Base-by-base conservation (phyloP, 305 asterid genomes). In the Fraxinus nigra region DNA sequence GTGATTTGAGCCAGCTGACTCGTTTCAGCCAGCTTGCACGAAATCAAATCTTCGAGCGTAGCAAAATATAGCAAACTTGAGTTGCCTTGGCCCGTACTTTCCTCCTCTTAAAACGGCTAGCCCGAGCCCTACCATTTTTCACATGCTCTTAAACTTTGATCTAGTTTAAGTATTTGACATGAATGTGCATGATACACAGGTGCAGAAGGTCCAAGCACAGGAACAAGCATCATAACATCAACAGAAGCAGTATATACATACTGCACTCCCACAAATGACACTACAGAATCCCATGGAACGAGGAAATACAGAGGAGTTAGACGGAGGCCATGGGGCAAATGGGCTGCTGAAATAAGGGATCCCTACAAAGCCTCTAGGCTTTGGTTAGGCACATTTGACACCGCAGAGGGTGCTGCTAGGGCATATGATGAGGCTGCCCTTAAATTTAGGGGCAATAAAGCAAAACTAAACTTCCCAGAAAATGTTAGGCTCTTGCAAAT, bases 281-380 rank as follows among this genome's bases (percentile, higher is more conserved):
- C 18, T 33, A 67, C 13, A 28, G 74, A 67, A 30, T 28, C 74
- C 37, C 74, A 28, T 10, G 74, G 37, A 26, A 76, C 46, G 30
- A 79, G 88, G 54, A 78, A 80, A 77, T 87, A 87, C 84, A 82
- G 91, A 65, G 91, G 91, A 75, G 90, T 89, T 0, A 59, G 91
- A 37, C 83, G 81, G 59, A 63, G 91, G 80, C 91, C 91, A 75
- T 89, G 91, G 91, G 91, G 91, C 1, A 89, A 89, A 84, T 89
- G 91, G 92, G 92, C 92, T 10, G 92, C 90, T 22, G 92, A 89
- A 61, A 89, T 89, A 1, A 82, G 92, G 76, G 90, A 89, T 35
- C 92, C 92, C 48, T 54, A 80, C 78, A 87, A 82, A 76, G 91
- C 90, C 6, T 40, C 90, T 0, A 84, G 91, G 33, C 87, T 89